These are phyloP conservation scores for Acacia melanoxylon DNA, from an alignment of 306 rosid species.

Conservation along the genomic window DNA sequence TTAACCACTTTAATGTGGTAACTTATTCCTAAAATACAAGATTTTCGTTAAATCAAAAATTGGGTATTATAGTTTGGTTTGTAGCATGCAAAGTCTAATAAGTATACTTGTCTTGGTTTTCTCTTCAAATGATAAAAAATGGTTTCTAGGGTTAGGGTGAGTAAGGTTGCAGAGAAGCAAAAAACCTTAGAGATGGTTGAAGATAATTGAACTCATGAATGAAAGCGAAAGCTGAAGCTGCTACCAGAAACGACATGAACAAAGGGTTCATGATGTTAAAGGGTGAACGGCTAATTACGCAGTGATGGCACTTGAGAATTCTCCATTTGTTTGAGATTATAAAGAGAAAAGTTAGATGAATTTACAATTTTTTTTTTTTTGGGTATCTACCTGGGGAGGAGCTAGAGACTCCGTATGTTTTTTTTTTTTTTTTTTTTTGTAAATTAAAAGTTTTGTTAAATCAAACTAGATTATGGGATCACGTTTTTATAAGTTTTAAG, in stretches of 20 bases:
- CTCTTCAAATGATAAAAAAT: not conserved
- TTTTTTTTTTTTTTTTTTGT: too few species aligned
- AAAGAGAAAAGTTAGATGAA: too few species aligned
- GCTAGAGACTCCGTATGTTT: too few species aligned
- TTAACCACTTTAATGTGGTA: too few species aligned
- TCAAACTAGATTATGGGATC: too few species aligned
- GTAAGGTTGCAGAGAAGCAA: not conserved
- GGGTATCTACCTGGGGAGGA: too few species aligned
- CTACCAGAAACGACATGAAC: not conserved
- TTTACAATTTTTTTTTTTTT: too few species aligned
- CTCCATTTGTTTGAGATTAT: not conserved
- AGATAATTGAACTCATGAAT: not conserved
- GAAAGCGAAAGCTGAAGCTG: not conserved
- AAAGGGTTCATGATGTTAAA: not conserved
- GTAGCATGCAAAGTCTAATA: slow-evolving; percentile 37
- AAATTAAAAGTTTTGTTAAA: too few species aligned
- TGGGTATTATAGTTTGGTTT: too few species aligned
- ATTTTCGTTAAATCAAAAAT: too few species aligned
- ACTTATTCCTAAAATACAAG: too few species aligned
- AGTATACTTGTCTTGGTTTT: not conserved
- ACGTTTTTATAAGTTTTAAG: too few species aligned
- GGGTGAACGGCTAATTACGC: not conserved
- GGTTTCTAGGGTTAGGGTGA: not conserved
- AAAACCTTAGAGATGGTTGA: not conserved
- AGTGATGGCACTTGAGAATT: not conserved